Base-by-base conservation (phyloP, 345 rosid species). In the Rhodamnia rubescens region DNA sequence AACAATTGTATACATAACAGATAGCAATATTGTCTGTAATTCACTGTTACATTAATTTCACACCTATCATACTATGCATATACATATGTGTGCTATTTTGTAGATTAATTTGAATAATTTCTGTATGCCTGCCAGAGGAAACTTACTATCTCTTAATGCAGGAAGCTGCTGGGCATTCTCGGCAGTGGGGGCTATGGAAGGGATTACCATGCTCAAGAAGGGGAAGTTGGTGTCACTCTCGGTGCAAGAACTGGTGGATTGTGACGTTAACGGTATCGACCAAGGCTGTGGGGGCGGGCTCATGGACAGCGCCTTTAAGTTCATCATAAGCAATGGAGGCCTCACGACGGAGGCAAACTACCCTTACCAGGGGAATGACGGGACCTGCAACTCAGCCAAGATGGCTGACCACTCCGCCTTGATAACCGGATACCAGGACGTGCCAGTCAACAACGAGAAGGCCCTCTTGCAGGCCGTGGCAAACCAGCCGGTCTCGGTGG, bases 151-250 rank as follows among this genome's bases (percentile, higher is more conserved):
- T 7, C 7, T n/a, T 36, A 32, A 12, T 54, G 42, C 27, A 93
- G 96, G 93, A 10, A 50, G 90, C 88, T 94, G 96, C 80, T 93
- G 94, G 96, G 95, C 95, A 74, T 94, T 92, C 87, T 90, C 94
- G 26, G 91, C 94, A 0, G 90, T 91, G 82, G 95, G 93, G 81
- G 94, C 94, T 12, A 86, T 90, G 42, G 94, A 94, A 89, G 94
- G 95, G 83, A 78, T 90, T 22, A 88, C 85, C 40, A 85, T 87
- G 85, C 87, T 94, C 85, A 86, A 81, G 24, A 87, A 83, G 1
- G 89, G 95, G 20, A 91, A 87, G 40, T 86, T 94, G 55, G 27
- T 89, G 51, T 87, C 95, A 29, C 81, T 94, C 5, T 93, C 95
- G 10, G 92, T 91, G 86, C 95, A 94, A 69, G 90, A 93, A 44